A percentile compares a stretch with the other conserved stretches of the same genome.
These are phyloP conservation scores for Thalassia testudinum DNA, from an alignment of 116 monocot species.

Conservation along the genomic window DNA sequence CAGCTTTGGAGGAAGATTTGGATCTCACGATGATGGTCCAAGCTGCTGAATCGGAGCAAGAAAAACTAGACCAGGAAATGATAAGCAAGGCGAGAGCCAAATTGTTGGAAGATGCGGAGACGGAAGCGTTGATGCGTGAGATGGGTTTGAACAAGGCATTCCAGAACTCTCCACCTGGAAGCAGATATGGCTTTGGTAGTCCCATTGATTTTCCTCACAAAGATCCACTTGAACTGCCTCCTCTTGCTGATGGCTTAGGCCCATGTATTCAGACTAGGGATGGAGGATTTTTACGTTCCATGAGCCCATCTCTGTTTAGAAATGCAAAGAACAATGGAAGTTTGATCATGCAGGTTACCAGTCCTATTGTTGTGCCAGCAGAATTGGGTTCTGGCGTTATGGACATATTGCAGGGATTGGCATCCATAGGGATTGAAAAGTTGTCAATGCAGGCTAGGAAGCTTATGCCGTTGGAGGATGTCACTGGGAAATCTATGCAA, in stretches of 20 bases:
- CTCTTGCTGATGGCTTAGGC: constrained; percentile 58
- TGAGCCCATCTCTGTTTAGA: constrained; percentile 64
- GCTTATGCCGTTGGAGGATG: constrained; percentile 69
- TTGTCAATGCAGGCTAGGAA: constrained; percentile 46
- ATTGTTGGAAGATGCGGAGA: constrained; percentile 70
- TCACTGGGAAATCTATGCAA: constrained; percentile 59
- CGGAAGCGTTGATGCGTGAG: constrained; percentile 69
- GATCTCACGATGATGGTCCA: constrained; percentile 34
- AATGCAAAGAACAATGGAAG: constrained; percentile 60
- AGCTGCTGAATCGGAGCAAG: constrained; percentile 51
- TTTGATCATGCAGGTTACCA: constrained; percentile 84
- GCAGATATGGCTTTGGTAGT: constrained; percentile 48
- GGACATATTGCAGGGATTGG: constrained; percentile 48
- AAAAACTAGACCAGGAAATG: constrained; percentile 21
- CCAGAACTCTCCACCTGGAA: constrained; percentile 35
- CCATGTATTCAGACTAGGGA: constrained; percentile 71
- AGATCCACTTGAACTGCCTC: constrained; percentile 38
- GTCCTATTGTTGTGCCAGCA: constrained; percentile 87
- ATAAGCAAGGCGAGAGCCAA: constrained; percentile 37
- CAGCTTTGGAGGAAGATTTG: constrained; percentile 23
- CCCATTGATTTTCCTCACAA: constrained; percentile 49
- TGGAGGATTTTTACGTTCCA: constrained; percentile 78
- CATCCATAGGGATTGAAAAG: constrained; percentile 58
- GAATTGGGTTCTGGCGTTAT: constrained; percentile 66
- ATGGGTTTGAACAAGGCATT: constrained; percentile 63